Conservation (phyloP, 202 grass and related monocot species). For the Digitaria exilis region DNA sequence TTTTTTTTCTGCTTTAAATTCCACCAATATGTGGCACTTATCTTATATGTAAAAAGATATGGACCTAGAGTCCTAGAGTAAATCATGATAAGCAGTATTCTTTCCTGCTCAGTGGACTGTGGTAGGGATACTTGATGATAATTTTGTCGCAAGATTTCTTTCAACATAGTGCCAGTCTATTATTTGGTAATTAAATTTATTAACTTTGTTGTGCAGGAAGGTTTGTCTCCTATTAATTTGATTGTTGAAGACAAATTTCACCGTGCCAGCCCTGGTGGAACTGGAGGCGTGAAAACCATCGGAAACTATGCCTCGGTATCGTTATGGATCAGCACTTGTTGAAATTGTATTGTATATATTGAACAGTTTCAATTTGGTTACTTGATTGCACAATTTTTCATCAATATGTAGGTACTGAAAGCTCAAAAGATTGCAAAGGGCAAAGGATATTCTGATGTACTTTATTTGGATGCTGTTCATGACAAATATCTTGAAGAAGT, state of each 20-base stretch:
- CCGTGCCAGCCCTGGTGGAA: slow-evolving; percentile 86
- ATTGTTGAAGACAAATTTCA: slow-evolving; percentile 84
- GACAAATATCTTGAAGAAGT: slow-evolving; percentile 96
- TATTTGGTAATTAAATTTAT: slow-evolving; percentile 15
- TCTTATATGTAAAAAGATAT: background rate
- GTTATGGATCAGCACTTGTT: background rate
- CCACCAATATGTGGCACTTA: background rate
- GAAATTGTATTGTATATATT: background rate
- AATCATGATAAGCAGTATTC: background rate
- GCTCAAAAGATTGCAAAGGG: slow-evolving; percentile 79
- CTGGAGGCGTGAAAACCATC: slow-evolving; percentile 88
- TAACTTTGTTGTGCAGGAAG: slow-evolving; percentile 64
- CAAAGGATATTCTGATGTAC: slow-evolving; percentile 89
- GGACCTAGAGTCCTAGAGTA: background rate
- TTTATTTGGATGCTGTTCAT: slow-evolving; percentile 79
- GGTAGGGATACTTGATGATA: background rate
- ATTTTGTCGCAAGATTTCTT: background rate
- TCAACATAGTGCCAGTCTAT: background rate
- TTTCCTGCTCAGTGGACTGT: background rate
- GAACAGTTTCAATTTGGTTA: background rate
- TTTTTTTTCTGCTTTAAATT: slow-evolving; percentile 10
- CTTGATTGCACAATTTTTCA: slow-evolving; percentile 24
- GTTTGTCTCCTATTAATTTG: slow-evolving; percentile 88
- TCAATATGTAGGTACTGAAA: slow-evolving; percentile 66
- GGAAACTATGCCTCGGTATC: slow-evolving; percentile 95